Evolutionary conservation across 2,329 filamentous ascomycete species (phyloP).

Genomic region (Trichoderma sp.): DNA sequence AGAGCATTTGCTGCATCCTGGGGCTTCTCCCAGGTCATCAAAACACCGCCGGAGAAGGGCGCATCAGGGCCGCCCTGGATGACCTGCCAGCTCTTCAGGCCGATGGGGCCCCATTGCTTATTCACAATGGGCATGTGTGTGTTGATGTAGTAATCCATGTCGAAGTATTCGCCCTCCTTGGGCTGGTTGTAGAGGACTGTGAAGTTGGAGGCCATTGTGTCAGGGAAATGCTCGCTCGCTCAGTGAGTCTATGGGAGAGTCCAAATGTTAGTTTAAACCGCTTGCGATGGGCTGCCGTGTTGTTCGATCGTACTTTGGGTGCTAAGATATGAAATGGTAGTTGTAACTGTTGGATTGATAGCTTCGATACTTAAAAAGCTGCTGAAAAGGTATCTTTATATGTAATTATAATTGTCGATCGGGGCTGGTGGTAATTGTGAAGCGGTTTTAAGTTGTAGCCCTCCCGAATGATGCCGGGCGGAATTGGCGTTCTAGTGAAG

Average conservation of each 20-base stretch:
- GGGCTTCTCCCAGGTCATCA: background rate
- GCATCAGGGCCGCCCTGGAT: background rate
- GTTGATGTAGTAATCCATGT: constrained; percentile 15
- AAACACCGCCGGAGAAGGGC: background rate
- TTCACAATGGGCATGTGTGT: constrained; percentile 8
- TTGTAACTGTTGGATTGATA: background rate
- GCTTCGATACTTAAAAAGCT: background rate
- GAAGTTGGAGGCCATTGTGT: constrained; percentile 11
- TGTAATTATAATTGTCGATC: background rate
- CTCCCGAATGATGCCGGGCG: background rate
- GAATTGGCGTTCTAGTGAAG: background rate
- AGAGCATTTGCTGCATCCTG: background rate
- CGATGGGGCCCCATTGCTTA: background rate
- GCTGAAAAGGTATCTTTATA: background rate
- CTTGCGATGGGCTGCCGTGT: background rate
- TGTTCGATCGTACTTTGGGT: background rate
- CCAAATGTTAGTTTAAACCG: background rate
- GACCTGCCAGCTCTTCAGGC: constrained; percentile 7
- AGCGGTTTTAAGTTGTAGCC: background rate
- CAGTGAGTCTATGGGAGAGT: background rate
- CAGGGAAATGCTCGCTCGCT: background rate
- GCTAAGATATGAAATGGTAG: background rate
- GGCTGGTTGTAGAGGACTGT: constrained; percentile 8
- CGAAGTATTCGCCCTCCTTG: background rate
- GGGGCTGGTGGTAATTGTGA: background rate